Conservation (phyloP, 2,329 filamentous ascomycete genomes). For the Cladosporium sp. region DNA sequence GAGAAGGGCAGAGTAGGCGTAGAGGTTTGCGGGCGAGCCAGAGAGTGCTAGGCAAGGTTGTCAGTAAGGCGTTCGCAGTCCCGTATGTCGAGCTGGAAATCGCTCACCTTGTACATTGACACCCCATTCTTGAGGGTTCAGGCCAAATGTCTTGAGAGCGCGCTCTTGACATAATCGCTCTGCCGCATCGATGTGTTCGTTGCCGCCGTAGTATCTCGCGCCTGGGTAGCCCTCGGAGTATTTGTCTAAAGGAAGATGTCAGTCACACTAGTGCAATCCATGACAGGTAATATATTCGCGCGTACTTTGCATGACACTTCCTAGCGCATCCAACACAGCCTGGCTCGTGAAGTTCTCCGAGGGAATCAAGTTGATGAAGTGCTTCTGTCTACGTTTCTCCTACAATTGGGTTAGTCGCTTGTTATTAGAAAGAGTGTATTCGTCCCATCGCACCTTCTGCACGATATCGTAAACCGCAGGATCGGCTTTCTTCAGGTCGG, state of each 20-base stretch:
- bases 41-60: slow-evolving; percentile 30
- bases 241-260: slow-evolving; percentile 58
- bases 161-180: slow-evolving; percentile 88
- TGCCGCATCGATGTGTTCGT: slow-evolving; percentile 90
- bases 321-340: slow-evolving; percentile 85
- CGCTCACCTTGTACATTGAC: slow-evolving; percentile 86
- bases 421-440: background rate
- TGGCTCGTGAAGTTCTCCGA: slow-evolving; percentile 96
- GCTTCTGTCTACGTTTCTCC: slow-evolving; percentile 95
- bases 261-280: background rate
- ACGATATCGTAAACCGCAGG: slow-evolving; percentile 85
- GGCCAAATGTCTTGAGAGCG: slow-evolving; percentile 81
- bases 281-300: slow-evolving; percentile 27
- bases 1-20: slow-evolving; percentile 98
- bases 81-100: background rate
- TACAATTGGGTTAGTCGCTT: slow-evolving; percentile 40
- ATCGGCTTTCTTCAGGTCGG: slow-evolving; percentile 79
- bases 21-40: slow-evolving; percentile 92
- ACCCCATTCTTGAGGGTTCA: slow-evolving; percentile 86
- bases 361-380: slow-evolving; percentile 96
- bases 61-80: slow-evolving; percentile 17
- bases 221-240: slow-evolving; percentile 98
- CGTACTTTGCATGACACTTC: slow-evolving; percentile 92
- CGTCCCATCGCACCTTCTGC: slow-evolving; percentile 65
- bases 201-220: slow-evolving; percentile 93